phyloP scores from a whole-genome alignment of 1,284 basidiomycete species.

The Porodaedalea pini region DNA sequence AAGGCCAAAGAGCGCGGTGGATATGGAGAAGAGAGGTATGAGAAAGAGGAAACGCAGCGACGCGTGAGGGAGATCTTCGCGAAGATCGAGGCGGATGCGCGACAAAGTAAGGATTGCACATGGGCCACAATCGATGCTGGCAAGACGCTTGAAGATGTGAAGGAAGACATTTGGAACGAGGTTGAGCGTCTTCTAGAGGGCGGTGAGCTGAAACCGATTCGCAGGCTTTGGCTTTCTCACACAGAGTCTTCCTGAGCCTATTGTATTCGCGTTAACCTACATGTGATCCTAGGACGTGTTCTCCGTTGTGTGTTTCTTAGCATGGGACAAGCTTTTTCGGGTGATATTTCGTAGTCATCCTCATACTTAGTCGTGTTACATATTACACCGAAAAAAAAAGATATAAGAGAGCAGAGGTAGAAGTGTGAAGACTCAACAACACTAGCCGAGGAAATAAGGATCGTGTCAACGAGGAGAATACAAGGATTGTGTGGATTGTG shows the following conservation, averaged over 20 bases:
- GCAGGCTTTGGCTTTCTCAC: conserved; percentile 15
- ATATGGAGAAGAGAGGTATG: conserved; percentile 89
- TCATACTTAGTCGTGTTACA: not conserved
- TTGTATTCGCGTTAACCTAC: not conserved
- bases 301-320: no score
- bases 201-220: conserved; percentile 20
- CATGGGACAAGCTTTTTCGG: not conserved
- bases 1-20: conserved; percentile 74
- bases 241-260: no score
- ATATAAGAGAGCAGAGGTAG: not conserved
- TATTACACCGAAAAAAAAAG: conserved; percentile 1
- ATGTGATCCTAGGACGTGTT: not conserved
- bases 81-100: conserved; percentile 55
- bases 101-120: conserved; percentile 30
- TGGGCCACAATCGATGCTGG: conserved; percentile 74
- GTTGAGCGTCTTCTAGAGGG: conserved; percentile 40
- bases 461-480: not conserved
- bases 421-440: not conserved
- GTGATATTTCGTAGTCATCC: not conserved
- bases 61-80: conserved; percentile 65
- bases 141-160: conserved; percentile 52
- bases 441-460: not conserved
- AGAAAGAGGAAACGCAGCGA: conserved; percentile 73
- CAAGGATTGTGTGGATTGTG: conserved; percentile 2
- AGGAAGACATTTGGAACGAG: conserved; percentile 51